These are phyloP conservation scores for Yarrowia yakushimensis DNA, from an alignment of 805 yeast species.

Conservation along the genomic window DNA sequence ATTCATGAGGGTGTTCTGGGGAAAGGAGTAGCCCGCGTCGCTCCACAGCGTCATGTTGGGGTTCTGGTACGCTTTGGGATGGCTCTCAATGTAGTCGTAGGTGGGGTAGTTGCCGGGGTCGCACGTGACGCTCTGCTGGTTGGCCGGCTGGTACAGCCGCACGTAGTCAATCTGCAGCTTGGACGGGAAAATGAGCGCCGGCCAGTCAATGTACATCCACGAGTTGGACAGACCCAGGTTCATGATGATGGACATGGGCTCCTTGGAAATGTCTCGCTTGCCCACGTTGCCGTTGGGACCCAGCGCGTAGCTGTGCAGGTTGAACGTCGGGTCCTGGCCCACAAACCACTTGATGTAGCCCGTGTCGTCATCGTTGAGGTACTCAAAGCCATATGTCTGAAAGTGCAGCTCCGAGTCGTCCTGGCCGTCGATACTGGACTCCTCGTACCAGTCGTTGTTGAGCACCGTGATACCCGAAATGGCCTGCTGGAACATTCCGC, in stretches of 20 bases:
- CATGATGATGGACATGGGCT: constrained; percentile 87
- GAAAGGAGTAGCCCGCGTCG: constrained; percentile 66
- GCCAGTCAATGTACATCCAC: constrained; percentile 96
- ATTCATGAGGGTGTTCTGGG: constrained; percentile 58
- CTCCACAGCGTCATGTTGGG: constrained; percentile 72
- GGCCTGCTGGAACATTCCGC: constrained; percentile 94
- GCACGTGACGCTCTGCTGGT: constrained; percentile 62
- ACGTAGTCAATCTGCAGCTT: constrained; percentile 78
- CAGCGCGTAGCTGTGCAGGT: constrained; percentile 67
- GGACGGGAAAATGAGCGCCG: constrained; percentile 67
- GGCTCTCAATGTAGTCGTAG: constrained; percentile 69
- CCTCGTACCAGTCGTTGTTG: constrained; percentile 79
- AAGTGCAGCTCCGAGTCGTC: constrained; percentile 45
- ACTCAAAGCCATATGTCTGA: constrained; percentile 79
- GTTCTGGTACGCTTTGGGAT: constrained; percentile 64
- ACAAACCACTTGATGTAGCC: constrained; percentile 87
- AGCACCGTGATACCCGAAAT: constrained; percentile 77
- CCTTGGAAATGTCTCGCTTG: constrained; percentile 76
- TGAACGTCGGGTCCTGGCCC: constrained; percentile 73
- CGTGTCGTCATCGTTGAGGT: constrained; percentile 58
- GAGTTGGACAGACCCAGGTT: constrained; percentile 87
- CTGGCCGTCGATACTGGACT: constrained; percentile 46
- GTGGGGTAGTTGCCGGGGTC: constrained; percentile 89
- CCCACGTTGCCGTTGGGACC: constrained; percentile 90
- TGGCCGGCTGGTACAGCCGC: constrained; percentile 83